These are phyloP conservation scores for Brettanomyces nanus DNA, from an alignment of 805 yeast species.

Conservation along the genomic window DNA sequence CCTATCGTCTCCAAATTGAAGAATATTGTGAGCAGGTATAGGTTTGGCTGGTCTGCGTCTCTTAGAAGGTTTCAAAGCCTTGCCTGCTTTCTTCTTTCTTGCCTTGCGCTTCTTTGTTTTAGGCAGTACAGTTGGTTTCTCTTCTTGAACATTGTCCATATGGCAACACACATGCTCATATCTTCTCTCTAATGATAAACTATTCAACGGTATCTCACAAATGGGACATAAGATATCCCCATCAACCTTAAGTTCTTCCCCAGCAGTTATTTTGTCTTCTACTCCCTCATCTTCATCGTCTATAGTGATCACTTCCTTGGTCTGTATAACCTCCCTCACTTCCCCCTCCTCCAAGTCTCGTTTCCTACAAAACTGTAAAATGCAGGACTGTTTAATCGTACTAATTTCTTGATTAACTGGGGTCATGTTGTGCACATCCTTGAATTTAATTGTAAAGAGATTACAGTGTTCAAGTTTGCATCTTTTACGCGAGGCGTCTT, in stretches of 20 bases:
- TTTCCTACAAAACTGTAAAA: constrained; percentile 1
- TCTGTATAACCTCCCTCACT: not conserved
- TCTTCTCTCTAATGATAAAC: constrained; percentile 30
- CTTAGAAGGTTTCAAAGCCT: not conserved
- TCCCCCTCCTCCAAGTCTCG: not conserved
- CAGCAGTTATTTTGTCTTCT: constrained; percentile 3
- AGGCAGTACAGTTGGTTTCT: too few relatives aligned
- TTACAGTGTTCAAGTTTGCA: too few relatives aligned
- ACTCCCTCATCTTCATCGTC: not conserved
- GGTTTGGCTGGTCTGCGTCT: constrained; percentile 23
- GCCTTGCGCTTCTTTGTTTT: not conserved
- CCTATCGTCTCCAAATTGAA: constrained; percentile 31
- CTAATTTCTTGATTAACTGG: too few relatives aligned
- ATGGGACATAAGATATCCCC: constrained; percentile 38
- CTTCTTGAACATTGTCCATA: too few relatives aligned
- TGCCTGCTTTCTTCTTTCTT: constrained; percentile 1
- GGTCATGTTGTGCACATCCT: too few relatives aligned
- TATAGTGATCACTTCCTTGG: not conserved
- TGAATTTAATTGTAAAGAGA: too few relatives aligned
- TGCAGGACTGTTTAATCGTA: too few relatives aligned
- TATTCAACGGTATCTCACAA: constrained; percentile 34
- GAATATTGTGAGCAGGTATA: constrained; percentile 48
- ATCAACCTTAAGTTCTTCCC: constrained; percentile 10
- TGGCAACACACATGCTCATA: constrained; percentile 50
- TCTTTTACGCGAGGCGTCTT: too few relatives aligned